Evolutionary conservation across 345 rosid genomes (phyloP), one percentile per base, ranked within the genome.

Genomic region (Arabidopsis suecica): DNA sequence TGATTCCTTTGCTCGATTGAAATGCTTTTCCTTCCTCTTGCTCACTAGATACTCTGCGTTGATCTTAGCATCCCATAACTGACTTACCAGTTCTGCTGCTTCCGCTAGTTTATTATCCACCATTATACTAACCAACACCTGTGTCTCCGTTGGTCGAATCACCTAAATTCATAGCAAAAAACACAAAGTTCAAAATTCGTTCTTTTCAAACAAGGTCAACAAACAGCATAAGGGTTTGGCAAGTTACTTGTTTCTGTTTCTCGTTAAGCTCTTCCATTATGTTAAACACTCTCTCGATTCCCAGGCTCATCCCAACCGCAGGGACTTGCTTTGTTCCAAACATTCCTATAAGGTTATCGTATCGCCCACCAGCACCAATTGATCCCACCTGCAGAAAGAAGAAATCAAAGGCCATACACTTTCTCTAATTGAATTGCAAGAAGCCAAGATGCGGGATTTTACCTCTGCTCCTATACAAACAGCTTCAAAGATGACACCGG

Each of bases 401-500:
- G 10, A 36, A 34, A 33, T 49, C n/a, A 65, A 49, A 45, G 4
- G 34, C 71, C 33, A 34, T 50, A 12, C 12, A 20, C 10, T 48
- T 50, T 11, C 30, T 34, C 37, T 53, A 11, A 41, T 13, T 22
- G 37, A 20, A 38, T 13, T 7, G 56, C 50, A 22, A 18, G 44
- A 59, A 51, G 22, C 30, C n/a, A 32, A 66, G 25, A 42, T 12
- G 11, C 6, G 5, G 53, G 44, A 40, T 5, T 42, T 79, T 81
- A 95, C 99, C 93, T 90, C 91, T 32, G 85, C 87, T 68, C 97
- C 97, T 73, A 75, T 84, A 55, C 93, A 90, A 70, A 88, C 93
- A 59, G 96, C 96, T 86, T 95, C 99, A 76, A 81, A 95, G 71
- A 95, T 90, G 55, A 95, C 90, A 7, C 99, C 99, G 0, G 99